These are phyloP conservation scores for Boletus subparvulus DNA, from an alignment of 768 basidiomycete genomes.

Conservation along the genomic window DNA sequence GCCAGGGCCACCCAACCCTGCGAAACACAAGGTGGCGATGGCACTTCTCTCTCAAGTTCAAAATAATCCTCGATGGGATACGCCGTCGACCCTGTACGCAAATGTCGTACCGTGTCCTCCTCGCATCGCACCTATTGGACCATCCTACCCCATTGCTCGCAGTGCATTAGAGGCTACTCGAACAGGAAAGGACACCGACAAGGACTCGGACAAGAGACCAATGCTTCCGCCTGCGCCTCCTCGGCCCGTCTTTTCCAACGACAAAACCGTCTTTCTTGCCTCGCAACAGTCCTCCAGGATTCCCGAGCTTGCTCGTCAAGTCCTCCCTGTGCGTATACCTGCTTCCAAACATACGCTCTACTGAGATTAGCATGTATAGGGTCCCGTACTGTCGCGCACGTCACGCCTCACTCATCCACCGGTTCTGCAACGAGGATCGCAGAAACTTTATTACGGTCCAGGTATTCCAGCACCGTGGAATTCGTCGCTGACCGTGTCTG, in stretches of 20 bases:
- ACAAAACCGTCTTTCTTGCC: slow-evolving; percentile 61
- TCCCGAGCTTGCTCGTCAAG: slow-evolving; percentile 62
- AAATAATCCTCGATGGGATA: slow-evolving; percentile 61
- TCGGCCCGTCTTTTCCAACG: slow-evolving; percentile 41
- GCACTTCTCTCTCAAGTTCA: slow-evolving; percentile 61
- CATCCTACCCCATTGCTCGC: slow-evolving; percentile 59
- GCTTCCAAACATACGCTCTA: neutral
- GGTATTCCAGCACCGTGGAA: slow-evolving; percentile 48
- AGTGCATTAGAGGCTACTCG: slow-evolving; percentile 31
- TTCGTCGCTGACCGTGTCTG: slow-evolving; percentile 26
- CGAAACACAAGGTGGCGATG: slow-evolving; percentile 76
- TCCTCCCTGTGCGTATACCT: slow-evolving; percentile 58
- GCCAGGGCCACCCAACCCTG: slow-evolving; percentile 51
- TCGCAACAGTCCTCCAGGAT: slow-evolving; percentile 64
- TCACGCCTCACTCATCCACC: slow-evolving; percentile 67
- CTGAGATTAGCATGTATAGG: slow-evolving; percentile 36
- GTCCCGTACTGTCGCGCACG: slow-evolving; percentile 56
- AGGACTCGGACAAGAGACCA: slow-evolving; percentile 47
- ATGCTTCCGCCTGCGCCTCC: slow-evolving; percentile 38
- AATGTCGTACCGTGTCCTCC: slow-evolving; percentile 59
- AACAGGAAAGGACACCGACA: slow-evolving; percentile 47
- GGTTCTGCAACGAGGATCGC: slow-evolving; percentile 48
- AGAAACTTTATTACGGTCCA: slow-evolving; percentile 43
- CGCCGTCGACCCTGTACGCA: slow-evolving; percentile 64
- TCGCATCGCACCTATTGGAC: slow-evolving; percentile 59